Base-by-base conservation (phyloP, 768 basidiomycete species). In the Collybia nuda region DNA sequence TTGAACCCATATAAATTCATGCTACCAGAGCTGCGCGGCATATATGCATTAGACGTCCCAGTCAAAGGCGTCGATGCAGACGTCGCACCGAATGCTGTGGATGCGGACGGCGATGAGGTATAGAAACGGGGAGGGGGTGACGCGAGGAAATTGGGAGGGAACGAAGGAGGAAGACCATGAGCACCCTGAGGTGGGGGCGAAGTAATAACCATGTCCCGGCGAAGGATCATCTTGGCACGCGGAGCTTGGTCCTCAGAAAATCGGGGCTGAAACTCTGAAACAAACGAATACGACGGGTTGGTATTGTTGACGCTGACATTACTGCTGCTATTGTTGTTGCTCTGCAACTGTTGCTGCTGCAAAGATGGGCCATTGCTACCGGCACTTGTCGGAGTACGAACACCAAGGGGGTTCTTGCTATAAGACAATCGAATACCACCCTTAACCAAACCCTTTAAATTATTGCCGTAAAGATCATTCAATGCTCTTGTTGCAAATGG, bases 331-430 rank as follows among this genome's bases (percentile, higher is more conserved):
- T 57, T 57, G 51, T 57, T 56, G 44, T 57, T 69, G 43, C 52
- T 61, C 56, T 73, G 64, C 23, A 63, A 55, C 52, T 76, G 75
- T 51, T 75, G 74, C 50, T 77, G 75, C 55, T 77, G 76, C 52
- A 77, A 51, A 6, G 70, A 61, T 24, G 70, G 60, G 17, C 72
- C 73, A 32, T 60, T 67, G 35, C 67, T 69, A 21, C 67, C 67
- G 18, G 78, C 76, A 58, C 81, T 85, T 12, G 85, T 88, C 9
- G 89, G 86, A 6, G 88, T 90, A 42, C 90, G 86, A 44, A 92
- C 88, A 40, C 95, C 95, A n/a, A 98, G 79, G 6, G 95, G 94
- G 66, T 98, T 97, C 80, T 97, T 98, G 71, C 93, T 96, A 70
- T 96, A 99, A 6, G 94, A 97, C 48, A 99, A 72, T 36, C 97